Evolutionary conservation across 2,329 filamentous ascomycete species (phyloP).

Genomic region (Sclerotinia borealis): DNA sequence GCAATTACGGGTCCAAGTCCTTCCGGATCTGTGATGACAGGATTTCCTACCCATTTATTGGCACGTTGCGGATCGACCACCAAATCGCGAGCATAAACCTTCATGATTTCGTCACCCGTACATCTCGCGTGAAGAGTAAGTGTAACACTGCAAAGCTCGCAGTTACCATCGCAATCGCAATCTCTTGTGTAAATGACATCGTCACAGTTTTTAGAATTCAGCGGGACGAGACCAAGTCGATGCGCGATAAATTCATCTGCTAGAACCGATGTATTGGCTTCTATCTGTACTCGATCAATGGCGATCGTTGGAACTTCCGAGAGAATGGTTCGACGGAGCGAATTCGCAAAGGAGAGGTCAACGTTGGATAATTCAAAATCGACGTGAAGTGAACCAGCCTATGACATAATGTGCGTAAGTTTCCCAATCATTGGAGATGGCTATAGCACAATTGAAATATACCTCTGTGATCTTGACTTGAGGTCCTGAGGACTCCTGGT

Average conservation of each 20-base stretch:
- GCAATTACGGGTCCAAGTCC: constrained; percentile 78
- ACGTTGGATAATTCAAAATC: constrained; percentile 89
- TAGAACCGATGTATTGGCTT: constrained; percentile 89
- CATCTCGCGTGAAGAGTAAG: constrained; percentile 82
- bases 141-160: constrained; percentile 82
- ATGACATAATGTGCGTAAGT: constrained; percentile 22
- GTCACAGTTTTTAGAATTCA: constrained; percentile 78
- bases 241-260: constrained; percentile 95
- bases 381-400: constrained; percentile 77
- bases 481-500: constrained; percentile 40
- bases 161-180: constrained; percentile 95
- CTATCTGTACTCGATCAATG: constrained; percentile 89
- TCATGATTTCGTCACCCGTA: constrained; percentile 81
- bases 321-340: constrained; percentile 82
- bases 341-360: constrained; percentile 88
- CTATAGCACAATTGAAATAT: constrained; percentile 6
- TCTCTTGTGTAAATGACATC: constrained; percentile 82
- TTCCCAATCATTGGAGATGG: constrained; percentile 4
- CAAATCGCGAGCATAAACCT: constrained; percentile 87
- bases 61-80: constrained; percentile 63
- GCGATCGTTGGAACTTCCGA: constrained; percentile 92
- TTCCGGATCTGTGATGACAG: constrained; percentile 78
- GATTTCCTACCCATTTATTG: constrained; percentile 70
- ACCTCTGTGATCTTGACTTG: constrained; percentile 43
- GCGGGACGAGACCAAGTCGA: constrained; percentile 81